These are phyloP conservation scores for Pseudogymnoascus sp. DNA, from an alignment of 2,329 filamentous ascomycete genomes.

Conservation along the genomic window DNA sequence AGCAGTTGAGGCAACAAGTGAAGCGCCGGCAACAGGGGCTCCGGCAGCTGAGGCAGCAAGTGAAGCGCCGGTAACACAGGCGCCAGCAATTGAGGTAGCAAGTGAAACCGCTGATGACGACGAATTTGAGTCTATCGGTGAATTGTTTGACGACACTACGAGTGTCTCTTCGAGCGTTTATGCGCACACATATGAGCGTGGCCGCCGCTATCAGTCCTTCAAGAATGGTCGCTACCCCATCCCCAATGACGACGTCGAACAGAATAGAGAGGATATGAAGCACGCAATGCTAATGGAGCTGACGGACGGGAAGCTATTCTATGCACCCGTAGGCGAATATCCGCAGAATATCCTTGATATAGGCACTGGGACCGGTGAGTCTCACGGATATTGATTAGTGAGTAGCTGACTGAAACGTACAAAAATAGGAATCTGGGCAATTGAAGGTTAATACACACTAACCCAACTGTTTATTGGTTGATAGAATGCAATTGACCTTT, in stretches of 20 bases:
- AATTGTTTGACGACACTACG: constrained; percentile 19
- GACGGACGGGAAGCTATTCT: constrained; percentile 33
- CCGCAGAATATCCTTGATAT: constrained; percentile 17
- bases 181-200: constrained; percentile 20
- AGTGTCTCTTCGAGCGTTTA: constrained; percentile 23
- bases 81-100: constrained; percentile 16
- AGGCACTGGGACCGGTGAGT: constrained; percentile 10
- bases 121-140: constrained; percentile 21
- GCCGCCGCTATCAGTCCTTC: background rate
- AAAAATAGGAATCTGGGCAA: background rate
- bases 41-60: background rate
- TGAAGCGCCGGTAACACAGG: background rate
- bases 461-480: background rate
- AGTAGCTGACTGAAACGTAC: background rate
- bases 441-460: background rate
- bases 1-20: constrained; percentile 17
- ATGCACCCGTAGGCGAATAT: constrained; percentile 34
- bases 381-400: constrained; percentile 4
- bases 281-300: constrained; percentile 33
- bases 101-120: constrained; percentile 17
- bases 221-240: constrained; percentile 3
- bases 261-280: constrained; percentile 21
- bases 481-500: background rate
- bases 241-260: background rate
- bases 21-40: background rate